Evolutionary conservation across 2,329 filamentous ascomycete genomes (phyloP).

Genomic region (Aspergillus ochraceus): DNA sequence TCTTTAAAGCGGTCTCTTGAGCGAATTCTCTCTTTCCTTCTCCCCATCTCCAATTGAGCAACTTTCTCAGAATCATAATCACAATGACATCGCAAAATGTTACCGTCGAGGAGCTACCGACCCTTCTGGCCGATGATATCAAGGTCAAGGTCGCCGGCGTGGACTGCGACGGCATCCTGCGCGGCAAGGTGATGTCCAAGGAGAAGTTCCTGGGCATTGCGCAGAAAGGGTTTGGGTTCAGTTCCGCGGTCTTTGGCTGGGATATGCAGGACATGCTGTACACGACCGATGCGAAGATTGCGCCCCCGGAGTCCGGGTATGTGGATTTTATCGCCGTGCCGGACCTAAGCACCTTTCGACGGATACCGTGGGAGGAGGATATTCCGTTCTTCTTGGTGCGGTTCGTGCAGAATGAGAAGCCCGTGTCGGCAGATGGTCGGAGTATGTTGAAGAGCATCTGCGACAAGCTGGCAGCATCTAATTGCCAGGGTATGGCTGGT

Average conservation of each 20-base stretch:
- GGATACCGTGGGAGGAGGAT: constrained; percentile 86
- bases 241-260: constrained; percentile 90
- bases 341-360: constrained; percentile 71
- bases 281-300: constrained; percentile 64
- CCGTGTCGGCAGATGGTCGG: constrained; percentile 74
- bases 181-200: constrained; percentile 87
- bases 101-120: constrained; percentile 64
- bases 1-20: not conserved
- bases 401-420: constrained; percentile 73
- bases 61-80: not conserved
- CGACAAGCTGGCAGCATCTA: constrained; percentile 64
- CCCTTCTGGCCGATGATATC: constrained; percentile 67
- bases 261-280: constrained; percentile 95
- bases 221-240: constrained; percentile 80
- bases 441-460: constrained; percentile 68
- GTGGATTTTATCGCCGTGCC: constrained; percentile 78
- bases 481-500: constrained; percentile 82
- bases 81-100: constrained; percentile 17
- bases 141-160: constrained; percentile 84
- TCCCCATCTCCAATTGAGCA: not conserved
- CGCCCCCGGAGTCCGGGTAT: constrained; percentile 82
- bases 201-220: constrained; percentile 85
- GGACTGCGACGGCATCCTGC: constrained; percentile 81
- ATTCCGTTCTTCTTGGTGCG: constrained; percentile 80
- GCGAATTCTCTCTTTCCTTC: not conserved